Evolutionary conservation across 2,329 filamentous ascomycete species (phyloP).

Genomic region (Talaromyces funiculosus): DNA sequence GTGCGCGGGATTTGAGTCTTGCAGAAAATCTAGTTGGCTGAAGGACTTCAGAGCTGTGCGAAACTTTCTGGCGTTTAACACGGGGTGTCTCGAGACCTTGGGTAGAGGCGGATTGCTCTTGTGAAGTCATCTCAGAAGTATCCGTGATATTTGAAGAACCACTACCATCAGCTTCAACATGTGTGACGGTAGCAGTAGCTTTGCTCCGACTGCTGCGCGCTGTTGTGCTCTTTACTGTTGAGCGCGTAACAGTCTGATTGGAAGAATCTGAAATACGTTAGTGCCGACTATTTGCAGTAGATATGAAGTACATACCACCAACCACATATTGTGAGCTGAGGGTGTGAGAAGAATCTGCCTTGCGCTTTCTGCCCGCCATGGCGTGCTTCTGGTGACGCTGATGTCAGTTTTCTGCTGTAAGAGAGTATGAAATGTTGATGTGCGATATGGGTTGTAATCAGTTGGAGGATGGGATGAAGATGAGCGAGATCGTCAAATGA

Average conservation of each 20-base stretch:
- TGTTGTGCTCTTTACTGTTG: not conserved
- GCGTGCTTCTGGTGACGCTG: conserved; percentile 19
- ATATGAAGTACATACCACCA: not conserved
- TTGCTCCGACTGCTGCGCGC: conserved; percentile 2
- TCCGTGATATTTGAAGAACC: not conserved
- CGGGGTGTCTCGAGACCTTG: conserved; percentile 27
- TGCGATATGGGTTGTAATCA: not conserved
- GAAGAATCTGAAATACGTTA: not conserved
- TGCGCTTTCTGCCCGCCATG: conserved; percentile 36
- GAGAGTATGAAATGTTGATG: not conserved
- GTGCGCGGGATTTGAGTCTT: conserved; percentile 24
- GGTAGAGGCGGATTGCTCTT: not conserved
- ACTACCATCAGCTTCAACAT: conserved; percentile 9
- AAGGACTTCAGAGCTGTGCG: conserved; percentile 27
- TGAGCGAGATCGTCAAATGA: too few relatives aligned
- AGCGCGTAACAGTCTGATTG: not conserved
- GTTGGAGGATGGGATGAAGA: conserved; percentile 4
- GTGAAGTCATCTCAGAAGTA: not conserved
- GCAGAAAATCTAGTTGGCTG: conserved; percentile 32
- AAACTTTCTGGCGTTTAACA: conserved; percentile 26
- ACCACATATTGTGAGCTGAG: not conserved
- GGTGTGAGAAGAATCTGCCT: conserved; percentile 22
- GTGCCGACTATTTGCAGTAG: not conserved
- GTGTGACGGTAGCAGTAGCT: not conserved
- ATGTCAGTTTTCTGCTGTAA: not conserved